Evolutionary conservation across 2,329 filamentous ascomycete genomes (phyloP), one percentile per base, ranked within the genome.

Genomic region (Aspergillus bombycis): DNA sequence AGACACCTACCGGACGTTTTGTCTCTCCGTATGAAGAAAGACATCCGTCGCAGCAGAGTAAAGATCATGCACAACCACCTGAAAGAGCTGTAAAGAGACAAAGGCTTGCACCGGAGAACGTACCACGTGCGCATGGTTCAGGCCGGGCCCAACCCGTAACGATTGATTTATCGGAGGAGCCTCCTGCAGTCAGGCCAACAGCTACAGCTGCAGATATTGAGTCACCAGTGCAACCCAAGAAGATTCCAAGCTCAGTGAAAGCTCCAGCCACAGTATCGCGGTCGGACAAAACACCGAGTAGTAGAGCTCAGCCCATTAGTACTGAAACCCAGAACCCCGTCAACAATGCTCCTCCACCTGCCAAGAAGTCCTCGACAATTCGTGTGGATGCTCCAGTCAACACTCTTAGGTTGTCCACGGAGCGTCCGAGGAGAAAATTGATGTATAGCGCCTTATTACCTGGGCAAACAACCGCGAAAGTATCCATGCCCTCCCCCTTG

Each of bases 1-100:
- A 84, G 60, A 86, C 88, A 0, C 85, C 87, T 10, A 83, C 88
- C 70, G 88, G 88, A 0, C 88, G 89, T 70, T 85, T 89, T 3
- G 72, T 89, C 58, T 91, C 90, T 1, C 90, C 91, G 0, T 92
- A 87, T 65, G 90, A 93, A 41, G 71, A 72, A 55, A 66, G 68
- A 3, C 65, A 72, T 58, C 58, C 50, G 38, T 59, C 63, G 14
- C 41, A 36, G 21, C 66, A 66, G 21, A 38, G 43, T 14, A 57
- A 67, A 46, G 66, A 58, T 30, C 11, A 34, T 34, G 62, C 55
- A 12, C 58, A 64, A 28, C 46, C 52, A 6, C 57, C 46, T 7
- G 74, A 75, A 59, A 72, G 73, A 41, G 66, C 76, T 5, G 59
- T 70, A 6, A 81, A 81, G 67, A 75, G 76, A 38, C 72, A 69